phyloP scores from a whole-genome alignment of 148 eudicot genomes.

The Spergularia marina region DNA sequence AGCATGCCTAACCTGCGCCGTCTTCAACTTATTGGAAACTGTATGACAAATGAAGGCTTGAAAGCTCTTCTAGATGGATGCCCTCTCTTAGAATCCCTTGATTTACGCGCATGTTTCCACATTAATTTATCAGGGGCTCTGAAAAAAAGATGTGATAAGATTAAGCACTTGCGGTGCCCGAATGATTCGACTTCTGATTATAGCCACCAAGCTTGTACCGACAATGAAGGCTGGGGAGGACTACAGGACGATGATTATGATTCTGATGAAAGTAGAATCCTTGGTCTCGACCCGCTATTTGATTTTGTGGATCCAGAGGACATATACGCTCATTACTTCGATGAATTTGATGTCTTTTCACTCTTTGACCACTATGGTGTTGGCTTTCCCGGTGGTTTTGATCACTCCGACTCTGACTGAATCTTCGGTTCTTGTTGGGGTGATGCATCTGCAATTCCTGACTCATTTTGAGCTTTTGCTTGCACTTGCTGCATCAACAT shows the following conservation, averaged over 20 bases:
- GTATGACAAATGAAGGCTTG: constrained; percentile 41
- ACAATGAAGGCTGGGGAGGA: neutral
- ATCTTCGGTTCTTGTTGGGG: neutral
- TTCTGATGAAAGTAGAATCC: neutral
- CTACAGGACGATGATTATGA: neutral
- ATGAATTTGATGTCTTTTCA: neutral
- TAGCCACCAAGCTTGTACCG: constrained; percentile 5
- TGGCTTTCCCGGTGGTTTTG: neutral
- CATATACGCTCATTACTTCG: neutral
- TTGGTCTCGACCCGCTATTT: too few species aligned
- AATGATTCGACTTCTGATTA: constrained; percentile 31
- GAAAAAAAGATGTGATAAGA: constrained; percentile 32
- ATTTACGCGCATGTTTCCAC: constrained; percentile 38
- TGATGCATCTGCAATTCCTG: neutral
- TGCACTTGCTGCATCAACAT: neutral
- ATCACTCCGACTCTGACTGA: neutral
- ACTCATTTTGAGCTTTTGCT: neutral
- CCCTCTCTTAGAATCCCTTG: constrained; percentile 52
- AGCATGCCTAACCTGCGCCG: constrained; percentile 41
- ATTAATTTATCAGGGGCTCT: constrained; percentile 31
- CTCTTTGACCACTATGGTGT: neutral
- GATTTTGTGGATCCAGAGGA: neutral
- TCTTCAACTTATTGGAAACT: constrained; percentile 46
- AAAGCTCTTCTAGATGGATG: constrained; percentile 51
- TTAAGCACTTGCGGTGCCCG: constrained; percentile 34